These are phyloP conservation scores for Diatrype stigma DNA, from an alignment of 2,329 filamentous ascomycete genomes.

Conservation along the genomic window DNA sequence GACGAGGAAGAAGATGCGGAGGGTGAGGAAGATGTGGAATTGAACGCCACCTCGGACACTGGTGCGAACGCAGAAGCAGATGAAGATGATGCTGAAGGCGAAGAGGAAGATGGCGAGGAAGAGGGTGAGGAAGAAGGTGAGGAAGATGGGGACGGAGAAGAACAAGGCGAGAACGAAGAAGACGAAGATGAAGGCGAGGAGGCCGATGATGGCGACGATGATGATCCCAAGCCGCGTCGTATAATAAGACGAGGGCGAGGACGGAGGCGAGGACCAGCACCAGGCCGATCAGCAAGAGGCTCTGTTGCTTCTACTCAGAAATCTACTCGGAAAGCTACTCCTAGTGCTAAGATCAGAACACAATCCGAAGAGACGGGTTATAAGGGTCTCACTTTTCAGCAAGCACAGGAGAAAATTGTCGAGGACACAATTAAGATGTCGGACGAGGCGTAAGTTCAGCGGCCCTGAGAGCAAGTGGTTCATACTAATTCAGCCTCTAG, in stretches of 20 bases:
- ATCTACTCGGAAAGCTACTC: constrained; percentile 30
- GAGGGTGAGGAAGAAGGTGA: constrained; percentile 24
- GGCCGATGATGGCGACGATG: constrained; percentile 11
- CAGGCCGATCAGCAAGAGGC: constrained; percentile 6
- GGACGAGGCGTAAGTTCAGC: constrained; percentile 55
- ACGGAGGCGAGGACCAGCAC: constrained; percentile 29
- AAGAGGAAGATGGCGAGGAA: constrained; percentile 17
- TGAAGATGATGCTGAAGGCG: constrained; percentile 18
- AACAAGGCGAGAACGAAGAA: constrained; percentile 30
- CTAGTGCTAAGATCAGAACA: constrained; percentile 42
- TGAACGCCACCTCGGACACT: constrained; percentile 6
- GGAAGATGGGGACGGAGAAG: constrained; percentile 26
- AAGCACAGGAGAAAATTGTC: constrained; percentile 82
- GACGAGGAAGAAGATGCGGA: constrained; percentile 17
- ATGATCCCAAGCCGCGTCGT: constrained; percentile 12
- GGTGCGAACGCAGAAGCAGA: constrained; percentile 16
- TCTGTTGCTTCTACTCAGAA: no score
- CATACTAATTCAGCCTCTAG: constrained; percentile 38
- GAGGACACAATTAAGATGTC: constrained; percentile 67
- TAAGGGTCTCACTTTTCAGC: constrained; percentile 71
- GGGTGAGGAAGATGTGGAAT: constrained; percentile 16
- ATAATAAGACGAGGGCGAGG: constrained; percentile 10
- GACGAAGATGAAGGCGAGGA: constrained; percentile 21
- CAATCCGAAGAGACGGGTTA: constrained; percentile 58
- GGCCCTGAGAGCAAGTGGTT: neutral